Base-by-base conservation (phyloP, 495 filamentous ascomycete species). In the Bombardia bombarda region DNA sequence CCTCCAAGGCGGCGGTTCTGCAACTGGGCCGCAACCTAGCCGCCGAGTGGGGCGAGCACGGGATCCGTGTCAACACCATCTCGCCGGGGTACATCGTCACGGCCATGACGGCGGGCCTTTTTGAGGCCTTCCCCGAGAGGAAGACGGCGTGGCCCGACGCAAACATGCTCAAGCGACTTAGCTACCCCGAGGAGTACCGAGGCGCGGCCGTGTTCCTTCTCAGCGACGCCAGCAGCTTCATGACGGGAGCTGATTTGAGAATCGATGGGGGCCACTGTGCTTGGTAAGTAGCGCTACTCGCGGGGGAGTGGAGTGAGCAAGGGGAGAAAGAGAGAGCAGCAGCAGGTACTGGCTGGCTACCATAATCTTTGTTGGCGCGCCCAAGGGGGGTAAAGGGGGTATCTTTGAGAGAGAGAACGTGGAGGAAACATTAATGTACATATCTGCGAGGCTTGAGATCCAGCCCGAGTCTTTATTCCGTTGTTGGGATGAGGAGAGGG, bases 61-160 rank as follows among this genome's bases (percentile, higher is more conserved):
- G 82, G 40, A 96, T 97, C 61, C 84, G 90, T 3, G 89, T 95
- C 47, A 97, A 97, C 68, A 93, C 89, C 31, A 82, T 96, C 53
- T 94, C 87, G 12, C 90, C 90, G 0, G 90, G 90, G 24, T 97
- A 97, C 59, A 95, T 96, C 50, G 79, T 92, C 40, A 95, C 89
- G n/a, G 74, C 77, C 24, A 93, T 95, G 88, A 87, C 90, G 9
- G 79, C 84, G 56, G 74, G 79, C 34, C 70, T 94, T 23, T 90
- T 94, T 51, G 66, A 81, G 32, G 57, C 81, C 39, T 86, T 71
- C 52, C 86, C 87, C 6, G 87, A 94, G 63, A 74, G 87, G 26
- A 69, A 69, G 43, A 73, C 75, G 20, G 79, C 83, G 38, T 96
- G 90, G 90, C 79, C 85, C 33, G 81, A 76, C 53, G 79, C 90